These are phyloP conservation scores for Tanacetum coccineum DNA, from an alignment of 129 eudicot genomes.

Conservation along the genomic window DNA sequence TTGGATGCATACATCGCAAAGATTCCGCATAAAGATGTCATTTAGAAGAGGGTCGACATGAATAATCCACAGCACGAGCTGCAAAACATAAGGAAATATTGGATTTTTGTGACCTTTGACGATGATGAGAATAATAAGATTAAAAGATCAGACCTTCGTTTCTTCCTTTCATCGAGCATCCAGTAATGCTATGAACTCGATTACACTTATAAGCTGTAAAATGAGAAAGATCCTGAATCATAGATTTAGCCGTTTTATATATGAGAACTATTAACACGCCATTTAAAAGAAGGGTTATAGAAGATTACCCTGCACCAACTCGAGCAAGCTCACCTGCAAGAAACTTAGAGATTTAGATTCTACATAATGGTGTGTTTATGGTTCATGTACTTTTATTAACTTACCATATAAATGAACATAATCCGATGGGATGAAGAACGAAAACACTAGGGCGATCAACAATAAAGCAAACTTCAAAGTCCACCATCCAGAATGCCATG, in stretches of 20 bases:
- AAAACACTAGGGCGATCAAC: constrained; percentile 46
- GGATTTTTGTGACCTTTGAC: not conserved
- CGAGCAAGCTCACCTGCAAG: constrained; percentile 95
- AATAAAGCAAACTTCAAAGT: constrained; percentile 44
- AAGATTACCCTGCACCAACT: constrained; percentile 94
- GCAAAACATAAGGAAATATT: constrained; percentile 19
- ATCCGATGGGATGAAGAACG: constrained; percentile 79
- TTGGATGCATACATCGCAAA: constrained; percentile 66
- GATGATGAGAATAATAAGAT: not conserved
- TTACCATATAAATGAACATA: constrained; percentile 74
- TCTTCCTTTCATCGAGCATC: constrained; percentile 65
- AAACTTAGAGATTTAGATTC: constrained; percentile 14
- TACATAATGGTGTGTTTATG: not conserved
- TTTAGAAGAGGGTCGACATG: constrained; percentile 77
- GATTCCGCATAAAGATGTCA: constrained; percentile 68
- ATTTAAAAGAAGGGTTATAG: not conserved
- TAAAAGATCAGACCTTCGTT: constrained; percentile 50
- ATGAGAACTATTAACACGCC: constrained; percentile 6
- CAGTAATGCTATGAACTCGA: constrained; percentile 84
- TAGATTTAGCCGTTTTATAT: constrained; percentile 1
- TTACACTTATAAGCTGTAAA: constrained; percentile 90
- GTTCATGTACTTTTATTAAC: constrained; percentile 12
- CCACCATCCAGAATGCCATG: constrained; percentile 98
- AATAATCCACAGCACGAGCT: constrained; percentile 80
- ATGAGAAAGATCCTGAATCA: constrained; percentile 72